A percentile compares a stretch with the other conserved stretches of the same genome.
Conservation (phyloP, 2,329 filamentous ascomycete species). For the Ceratocystis harringtonii region DNA sequence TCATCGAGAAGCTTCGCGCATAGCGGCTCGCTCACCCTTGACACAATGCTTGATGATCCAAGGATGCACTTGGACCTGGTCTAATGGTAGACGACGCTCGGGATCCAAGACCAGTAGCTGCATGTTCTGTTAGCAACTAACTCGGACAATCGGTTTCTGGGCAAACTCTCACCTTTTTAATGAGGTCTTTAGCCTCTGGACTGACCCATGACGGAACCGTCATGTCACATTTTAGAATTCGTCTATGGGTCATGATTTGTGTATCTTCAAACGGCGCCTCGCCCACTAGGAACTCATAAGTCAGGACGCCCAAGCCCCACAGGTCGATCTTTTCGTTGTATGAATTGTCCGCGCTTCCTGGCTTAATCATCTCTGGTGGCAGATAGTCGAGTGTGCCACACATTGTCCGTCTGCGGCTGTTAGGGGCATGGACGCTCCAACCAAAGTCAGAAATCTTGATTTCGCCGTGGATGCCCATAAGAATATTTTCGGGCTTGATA, state of each 20-base stretch:
- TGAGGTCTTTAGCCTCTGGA: slow-evolving; percentile 76
- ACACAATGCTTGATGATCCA: slow-evolving; percentile 96
- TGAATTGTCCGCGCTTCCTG: slow-evolving; percentile 65
- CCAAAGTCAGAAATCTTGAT: slow-evolving; percentile 98
- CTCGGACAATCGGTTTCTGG: neutral
- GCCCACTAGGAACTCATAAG: slow-evolving; percentile 90
- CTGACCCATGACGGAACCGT: slow-evolving; percentile 81
- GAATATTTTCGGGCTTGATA: slow-evolving; percentile 95
- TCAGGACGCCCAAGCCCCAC: slow-evolving; percentile 89
- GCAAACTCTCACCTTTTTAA: slow-evolving; percentile 55
- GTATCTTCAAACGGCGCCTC: slow-evolving; percentile 96
- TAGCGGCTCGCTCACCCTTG: slow-evolving; percentile 40
- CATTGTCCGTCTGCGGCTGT: slow-evolving; percentile 84
- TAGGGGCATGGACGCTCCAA: slow-evolving; percentile 95
- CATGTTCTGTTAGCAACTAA: slow-evolving; percentile 1
- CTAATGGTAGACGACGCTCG: slow-evolving; percentile 79
- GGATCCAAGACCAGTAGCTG: slow-evolving; percentile 83
- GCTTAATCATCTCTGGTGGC: slow-evolving; percentile 91
- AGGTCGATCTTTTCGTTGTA: slow-evolving; percentile 94
- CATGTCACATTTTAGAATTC: slow-evolving; percentile 85
- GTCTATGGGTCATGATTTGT: slow-evolving; percentile 80
- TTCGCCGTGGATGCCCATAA: slow-evolving; percentile 90
- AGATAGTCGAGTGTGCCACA: slow-evolving; percentile 96
- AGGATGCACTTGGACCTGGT: slow-evolving; percentile 76
- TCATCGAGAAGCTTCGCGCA: slow-evolving; percentile 31